Evolutionary conservation across 192 early-diverging fungal species (phyloP).

Genomic region (Rhizophagus clarus): DNA sequence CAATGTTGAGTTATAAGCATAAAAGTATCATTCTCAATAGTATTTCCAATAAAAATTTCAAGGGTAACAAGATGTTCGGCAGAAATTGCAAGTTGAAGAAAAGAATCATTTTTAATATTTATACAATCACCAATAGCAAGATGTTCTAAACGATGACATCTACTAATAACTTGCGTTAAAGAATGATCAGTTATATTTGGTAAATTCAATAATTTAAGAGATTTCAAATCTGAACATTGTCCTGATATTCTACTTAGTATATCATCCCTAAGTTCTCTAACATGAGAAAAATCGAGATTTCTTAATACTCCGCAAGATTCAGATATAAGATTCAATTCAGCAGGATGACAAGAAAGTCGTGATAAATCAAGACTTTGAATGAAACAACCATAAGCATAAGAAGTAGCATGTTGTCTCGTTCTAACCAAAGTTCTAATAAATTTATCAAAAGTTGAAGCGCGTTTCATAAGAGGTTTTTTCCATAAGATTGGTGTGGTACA

Average conservation of each 20-base stretch:
- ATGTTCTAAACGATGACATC: constrained; percentile 20
- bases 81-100: not conserved
- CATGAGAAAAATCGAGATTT: constrained; percentile 23
- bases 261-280: not conserved
- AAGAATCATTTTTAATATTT: not conserved
- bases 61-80: constrained; percentile 1
- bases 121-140: constrained; percentile 27
- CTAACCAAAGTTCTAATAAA: constrained; percentile 28
- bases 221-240: constrained; percentile 22
- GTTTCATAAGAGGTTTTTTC: constrained; percentile 18
- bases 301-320: constrained; percentile 29
- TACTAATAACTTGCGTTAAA: not conserved
- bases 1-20: constrained; percentile 14
- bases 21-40: constrained; percentile 1
- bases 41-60: constrained; percentile 26
- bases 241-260: constrained; percentile 5
- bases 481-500: constrained; percentile 16
- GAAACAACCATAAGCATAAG: constrained; percentile 28
- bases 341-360: not conserved
- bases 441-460: constrained; percentile 15
- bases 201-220: constrained; percentile 29
- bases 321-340: constrained; percentile 23
- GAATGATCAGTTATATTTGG: constrained; percentile 22
- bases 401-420: not conserved
- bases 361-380: constrained; percentile 27